Percentiles rank a stretch among this genome's conserved stretches.
Conservation (phyloP, 371 early-diverging fungal genomes). For the Mucor ambiguus region DNA sequence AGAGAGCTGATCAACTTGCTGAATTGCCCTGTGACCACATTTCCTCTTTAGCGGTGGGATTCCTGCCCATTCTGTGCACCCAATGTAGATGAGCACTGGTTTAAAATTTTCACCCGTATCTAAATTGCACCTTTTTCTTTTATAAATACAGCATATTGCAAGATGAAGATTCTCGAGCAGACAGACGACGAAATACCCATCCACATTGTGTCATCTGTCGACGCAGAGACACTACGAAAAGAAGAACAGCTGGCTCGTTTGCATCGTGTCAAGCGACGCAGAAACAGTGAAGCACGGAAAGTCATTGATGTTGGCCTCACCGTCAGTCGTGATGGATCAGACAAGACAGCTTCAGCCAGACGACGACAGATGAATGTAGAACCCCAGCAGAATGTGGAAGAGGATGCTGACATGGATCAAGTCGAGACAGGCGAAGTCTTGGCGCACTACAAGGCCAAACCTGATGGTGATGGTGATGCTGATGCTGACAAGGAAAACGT, state of each 20-base stretch:
- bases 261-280: conserved; percentile 11
- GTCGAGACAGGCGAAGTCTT: conserved; percentile 18
- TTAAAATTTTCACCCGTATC: background rate
- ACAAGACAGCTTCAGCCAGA: background rate
- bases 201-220: conserved; percentile 51
- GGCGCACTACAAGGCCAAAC: conserved; percentile 5
- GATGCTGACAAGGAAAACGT: conserved; percentile 36
- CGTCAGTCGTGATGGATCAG: background rate
- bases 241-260: conserved; percentile 41
- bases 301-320: conserved; percentile 29
- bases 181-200: conserved; percentile 53
- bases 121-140: background rate
- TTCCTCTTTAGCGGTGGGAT: background rate
- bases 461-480: background rate
- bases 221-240: conserved; percentile 25
- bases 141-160: background rate
- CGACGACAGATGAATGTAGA: background rate
- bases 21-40: background rate
- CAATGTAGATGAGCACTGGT: background rate
- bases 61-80: background rate
- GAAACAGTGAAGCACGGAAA: conserved; percentile 13
- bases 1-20: too few relatives aligned
- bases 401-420: conserved; percentile 14
- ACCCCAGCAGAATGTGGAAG: too few relatives aligned
- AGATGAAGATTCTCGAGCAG: conserved; percentile 30